These are phyloP conservation scores for Calocybe gambosa DNA, from an alignment of 1,284 basidiomycete genomes.

Conservation along the genomic window DNA sequence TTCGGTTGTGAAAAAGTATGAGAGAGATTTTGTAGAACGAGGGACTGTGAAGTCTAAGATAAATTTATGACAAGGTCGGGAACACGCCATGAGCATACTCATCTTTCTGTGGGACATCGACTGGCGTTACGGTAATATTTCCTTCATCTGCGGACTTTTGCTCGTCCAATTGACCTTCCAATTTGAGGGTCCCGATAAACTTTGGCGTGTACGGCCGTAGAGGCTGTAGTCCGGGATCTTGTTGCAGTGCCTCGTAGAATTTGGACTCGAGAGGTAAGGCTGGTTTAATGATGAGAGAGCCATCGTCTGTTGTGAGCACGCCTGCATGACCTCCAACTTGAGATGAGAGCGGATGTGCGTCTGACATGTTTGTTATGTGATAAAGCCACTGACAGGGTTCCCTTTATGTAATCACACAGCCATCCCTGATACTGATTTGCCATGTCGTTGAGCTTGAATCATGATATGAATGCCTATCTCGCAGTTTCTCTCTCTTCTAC, in stretches of 20 bases:
- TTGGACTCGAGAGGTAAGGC: constrained; percentile 66
- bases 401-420: background rate
- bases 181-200: constrained; percentile 70
- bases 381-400: background rate
- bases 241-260: constrained; percentile 71
- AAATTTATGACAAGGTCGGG: background rate
- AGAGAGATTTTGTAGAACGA: constrained; percentile 85
- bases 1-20: constrained; percentile 74
- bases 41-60: constrained; percentile 44
- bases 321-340: constrained; percentile 90
- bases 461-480: constrained; percentile 33
- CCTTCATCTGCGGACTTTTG: constrained; percentile 19
- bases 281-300: constrained; percentile 81
- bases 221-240: constrained; percentile 33
- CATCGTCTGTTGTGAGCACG: constrained; percentile 70
- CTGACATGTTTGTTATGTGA: background rate
- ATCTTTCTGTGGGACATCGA: constrained; percentile 38
- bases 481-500: constrained; percentile 30
- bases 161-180: constrained; percentile 54
- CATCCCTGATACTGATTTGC: constrained; percentile 2
- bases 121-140: constrained; percentile 24
- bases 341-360: constrained; percentile 22
- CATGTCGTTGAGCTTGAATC: constrained; percentile 30
- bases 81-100: constrained; percentile 24
- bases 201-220: constrained; percentile 60